Evolutionary conservation across 2,329 filamentous ascomycete genomes (phyloP), one percentile per base, ranked within the genome.

Genomic region (Ilyonectria robusta): DNA sequence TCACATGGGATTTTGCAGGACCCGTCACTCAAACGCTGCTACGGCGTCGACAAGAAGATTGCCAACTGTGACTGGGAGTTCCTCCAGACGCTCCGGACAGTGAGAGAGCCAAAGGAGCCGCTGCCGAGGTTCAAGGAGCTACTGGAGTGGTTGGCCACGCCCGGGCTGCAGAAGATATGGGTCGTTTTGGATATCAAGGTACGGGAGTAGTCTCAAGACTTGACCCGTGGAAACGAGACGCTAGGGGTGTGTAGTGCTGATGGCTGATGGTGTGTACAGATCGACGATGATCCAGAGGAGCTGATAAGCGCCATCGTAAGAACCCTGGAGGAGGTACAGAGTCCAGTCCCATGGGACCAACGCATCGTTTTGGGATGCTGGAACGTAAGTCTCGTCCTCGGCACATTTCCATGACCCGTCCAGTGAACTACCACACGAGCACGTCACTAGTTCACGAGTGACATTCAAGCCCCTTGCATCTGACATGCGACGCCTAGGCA

Each of bases 161-260:
- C 91, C 0, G 91, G 85, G 1, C 78, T 87, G 44, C 89, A 93
- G 74, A 79, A 91, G 48, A 84, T 95, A 10, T 97, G 95, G 95
- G 75, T 96, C 6, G 80, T 98, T 67, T 84, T 98, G 4, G 95
- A 98, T 78, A 93, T 98, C 78, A 98, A 98, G 85, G 91, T 93
- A 79, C 21, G 76, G 69, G 15, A 17, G n/a, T n/a, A 21, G n/a
- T n/a, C 15, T 55, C 23, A 33, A 33, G 21, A n/a, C 15, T 26
- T 31, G 26, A 17, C 33, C 48, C 44, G 54, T 50, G 35, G 26
- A 26, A 53, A 9, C 10, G 44, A 19, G 23, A 21, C 17, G 26
- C 42, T 9, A 13, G 13, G 37, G 23, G 13, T 31, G 33, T 37
- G 42, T 31, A 17, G n/a, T 55, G 10, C 46, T 60, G 29, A 58